Base-by-base conservation (phyloP, 2,329 filamentous ascomycete genomes). In the Exophiala alcalophila region DNA sequence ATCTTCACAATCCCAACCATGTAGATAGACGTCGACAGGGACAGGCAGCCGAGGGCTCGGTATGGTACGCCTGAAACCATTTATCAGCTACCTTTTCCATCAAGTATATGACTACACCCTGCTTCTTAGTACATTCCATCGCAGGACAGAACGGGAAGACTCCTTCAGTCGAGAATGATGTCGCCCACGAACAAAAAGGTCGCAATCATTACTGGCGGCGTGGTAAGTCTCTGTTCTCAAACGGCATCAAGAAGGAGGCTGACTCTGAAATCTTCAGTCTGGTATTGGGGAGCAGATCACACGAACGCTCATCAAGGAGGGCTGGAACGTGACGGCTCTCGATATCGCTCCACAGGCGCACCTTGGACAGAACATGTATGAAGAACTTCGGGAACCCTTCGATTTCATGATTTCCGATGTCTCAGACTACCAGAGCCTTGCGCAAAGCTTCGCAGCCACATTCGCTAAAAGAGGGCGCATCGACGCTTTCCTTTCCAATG, bases 401-500 rank as follows among this genome's bases (percentile, higher is more conserved):
- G 58, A 57, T n/a, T 77, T 74, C 59, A 62, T 69, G 15, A 52
- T 60, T 15, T 65, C 63, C 31, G 67, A 78, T 48, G 66, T 77
- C 2, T 57, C 61, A n/a, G 63, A 65, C 12, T 77, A 76, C 53
- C 57, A 65, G 2, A 65, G 65, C 8, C 70, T 74, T 42, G 63
- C 65, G 0, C 44, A 50, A 1, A 62, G 66, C 5, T 77, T 77
- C 53, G 54, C 60, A 7, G 46, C 59, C 2, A 68, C 71, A 0
- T 73, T 65, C 60, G 44, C 60, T 5, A 63, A 61, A 26, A 73
- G 67, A 59, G 65, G 65, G 1, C 66, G 69, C 4, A 60, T 77
- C 10, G 73, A 77, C 58, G 65, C 66, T 0, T 52, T 76, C 1
- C 68, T 70, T 12, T 66, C 70, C 24, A 77, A 77, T 49, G 72